Base-by-base conservation (phyloP, 371 early-diverging fungal genomes). In the Rhizopus stolonifer region DNA sequence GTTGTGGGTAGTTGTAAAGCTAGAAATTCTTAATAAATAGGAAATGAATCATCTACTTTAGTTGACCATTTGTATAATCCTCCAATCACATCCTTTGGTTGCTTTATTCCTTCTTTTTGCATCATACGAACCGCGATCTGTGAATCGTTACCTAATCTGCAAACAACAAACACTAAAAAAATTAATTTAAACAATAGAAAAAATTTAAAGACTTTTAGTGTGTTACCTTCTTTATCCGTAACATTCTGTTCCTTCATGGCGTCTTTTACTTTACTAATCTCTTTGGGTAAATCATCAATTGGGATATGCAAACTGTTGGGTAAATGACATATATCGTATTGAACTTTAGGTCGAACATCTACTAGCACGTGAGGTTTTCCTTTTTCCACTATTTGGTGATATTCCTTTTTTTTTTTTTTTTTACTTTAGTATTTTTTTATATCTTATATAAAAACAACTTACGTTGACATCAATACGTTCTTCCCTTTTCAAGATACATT, bases 81-180 rank as follows among this genome's bases (percentile, higher is more conserved):
- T 3, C 95, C 94, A 4, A 80, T 73, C 47, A 98, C 70, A 69
- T 96, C 95, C 39, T 77, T 81, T 38, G 80, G 74, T 9, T 66
- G 62, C 13, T 62, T 54, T 18, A 84, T 67, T 3, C 84, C 84
- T 53, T 66, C 58, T 32, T 82, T 65, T 55, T 81, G 70, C 46
- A 91, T 67, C 46, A 81, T 70, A 52, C 73, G 73, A 15, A 87
- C 92, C 1, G 96, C 96, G 26, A 86, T 69, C 65, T 96, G 94
- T 8, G 92, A 92, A 61, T 93, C 87, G 62, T 95, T 95, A 8
- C 98, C 96, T 24, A 87, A 70, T 33, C 96, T 86, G 62, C 98
- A 98, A n/a, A 97, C 63, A 0, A 91, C 82, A 61, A 84, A 93
- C 13, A 97, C 90, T 75, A 77, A 57, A 52, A 29, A 23, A 15